Percentiles rank a stretch among this genome's conserved stretches.
phyloP scores from a whole-genome alignment of 306 rosid species.

The Ziziphus jujuba region DNA sequence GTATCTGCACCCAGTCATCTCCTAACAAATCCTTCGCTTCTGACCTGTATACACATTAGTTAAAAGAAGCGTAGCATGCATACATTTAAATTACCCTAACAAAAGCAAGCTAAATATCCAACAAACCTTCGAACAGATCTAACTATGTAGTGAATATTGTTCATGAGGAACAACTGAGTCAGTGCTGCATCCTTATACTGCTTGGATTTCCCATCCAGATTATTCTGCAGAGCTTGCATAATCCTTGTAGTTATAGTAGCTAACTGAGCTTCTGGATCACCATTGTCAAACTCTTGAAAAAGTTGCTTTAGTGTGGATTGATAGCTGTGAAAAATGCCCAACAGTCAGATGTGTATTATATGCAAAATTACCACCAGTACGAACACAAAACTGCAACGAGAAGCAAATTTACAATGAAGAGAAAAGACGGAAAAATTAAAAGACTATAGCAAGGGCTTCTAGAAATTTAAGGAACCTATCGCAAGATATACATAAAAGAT shows the following conservation, averaged over 20 bases:
- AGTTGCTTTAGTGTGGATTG: slow-evolving; percentile 80
- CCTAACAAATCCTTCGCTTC: slow-evolving; percentile 97
- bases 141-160: slow-evolving; percentile 96
- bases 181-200: slow-evolving; percentile 87
- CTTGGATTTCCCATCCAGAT: slow-evolving; percentile 94
- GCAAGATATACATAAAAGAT: background rate
- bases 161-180: slow-evolving; percentile 94
- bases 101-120: background rate
- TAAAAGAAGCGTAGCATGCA: slow-evolving; percentile 8
- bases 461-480: background rate
- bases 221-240: slow-evolving; percentile 94
- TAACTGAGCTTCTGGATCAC: slow-evolving; percentile 70
- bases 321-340: slow-evolving; percentile 53
- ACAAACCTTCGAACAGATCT: slow-evolving; percentile 91
- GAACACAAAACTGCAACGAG: background rate
- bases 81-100: slow-evolving; percentile 8
- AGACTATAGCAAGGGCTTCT: background rate
- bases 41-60: slow-evolving; percentile 53
- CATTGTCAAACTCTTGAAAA: slow-evolving; percentile 66
- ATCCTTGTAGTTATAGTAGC: slow-evolving; percentile 78
- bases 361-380: background rate
- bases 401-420: background rate
- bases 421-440: background rate
- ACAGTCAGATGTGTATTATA: slow-evolving; percentile 7
- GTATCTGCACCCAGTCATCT: slow-evolving; percentile 99